A percentile compares a stretch with the other conserved stretches of the same genome.
Conservation (phyloP, 768 basidiomycete species). For the Lepiota brunneoincarnata region DNA sequence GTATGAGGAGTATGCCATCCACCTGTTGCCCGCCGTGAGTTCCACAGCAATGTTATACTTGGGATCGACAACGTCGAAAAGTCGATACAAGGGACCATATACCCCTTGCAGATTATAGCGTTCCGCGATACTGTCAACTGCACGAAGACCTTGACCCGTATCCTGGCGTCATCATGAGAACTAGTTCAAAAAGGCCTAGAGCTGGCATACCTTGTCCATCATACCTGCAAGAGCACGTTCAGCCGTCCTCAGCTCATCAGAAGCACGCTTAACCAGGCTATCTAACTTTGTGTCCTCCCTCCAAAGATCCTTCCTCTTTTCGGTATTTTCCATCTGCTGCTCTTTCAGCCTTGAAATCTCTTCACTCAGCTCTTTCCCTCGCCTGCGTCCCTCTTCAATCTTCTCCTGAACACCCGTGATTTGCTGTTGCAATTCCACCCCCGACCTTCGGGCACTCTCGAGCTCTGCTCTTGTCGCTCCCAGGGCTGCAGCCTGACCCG, state of each 20-base stretch:
- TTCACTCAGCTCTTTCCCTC: constrained; percentile 57
- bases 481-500: constrained; percentile 54
- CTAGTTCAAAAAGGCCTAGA: not conserved
- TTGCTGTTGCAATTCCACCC: constrained; percentile 57
- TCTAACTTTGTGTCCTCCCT: constrained; percentile 90
- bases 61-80: constrained; percentile 85
- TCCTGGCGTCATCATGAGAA: constrained; percentile 49
- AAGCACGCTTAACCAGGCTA: constrained; percentile 70
- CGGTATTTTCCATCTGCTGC: constrained; percentile 63
- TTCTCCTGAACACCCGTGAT: constrained; percentile 54
- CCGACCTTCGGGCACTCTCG: constrained; percentile 40
- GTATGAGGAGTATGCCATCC: not conserved
- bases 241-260: constrained; percentile 75
- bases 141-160: constrained; percentile 83
- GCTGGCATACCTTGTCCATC: constrained; percentile 85
- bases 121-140: constrained; percentile 82
- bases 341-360: constrained; percentile 62
- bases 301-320: constrained; percentile 92
- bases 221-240: constrained; percentile 81
- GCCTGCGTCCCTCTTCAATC: constrained; percentile 62
- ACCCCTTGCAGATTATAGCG: constrained; percentile 77
- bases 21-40: constrained; percentile 95
- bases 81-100: constrained; percentile 90
- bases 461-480: constrained; percentile 52
- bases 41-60: constrained; percentile 93